These are phyloP conservation scores for Linderniella brevidens DNA, from an alignment of 257 asterid genomes.

Conservation along the genomic window DNA sequence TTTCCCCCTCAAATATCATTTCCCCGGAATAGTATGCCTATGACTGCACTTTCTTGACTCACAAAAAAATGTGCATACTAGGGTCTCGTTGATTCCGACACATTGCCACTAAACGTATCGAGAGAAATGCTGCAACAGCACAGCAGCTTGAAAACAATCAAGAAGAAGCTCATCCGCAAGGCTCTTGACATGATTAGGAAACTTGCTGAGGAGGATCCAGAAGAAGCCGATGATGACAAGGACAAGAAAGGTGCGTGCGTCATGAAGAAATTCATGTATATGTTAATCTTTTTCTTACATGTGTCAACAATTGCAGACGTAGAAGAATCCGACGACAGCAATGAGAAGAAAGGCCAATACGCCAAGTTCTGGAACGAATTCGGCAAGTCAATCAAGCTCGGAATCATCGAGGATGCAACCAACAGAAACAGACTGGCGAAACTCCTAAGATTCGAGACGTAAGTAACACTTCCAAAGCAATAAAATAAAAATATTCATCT, in stretches of 20 bases:
- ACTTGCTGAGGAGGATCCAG: constrained; percentile 93
- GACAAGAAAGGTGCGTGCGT: constrained; percentile 50
- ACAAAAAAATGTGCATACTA: constrained; percentile 13
- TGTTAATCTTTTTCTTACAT: constrained; percentile 3
- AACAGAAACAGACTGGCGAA: background rate
- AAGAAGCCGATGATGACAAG: constrained; percentile 46
- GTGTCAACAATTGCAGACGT: constrained; percentile 22
- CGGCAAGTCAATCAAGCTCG: constrained; percentile 91
- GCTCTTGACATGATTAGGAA: constrained; percentile 96
- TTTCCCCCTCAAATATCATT: background rate
- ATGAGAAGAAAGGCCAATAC: constrained; percentile 82
- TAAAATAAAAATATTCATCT: no score
- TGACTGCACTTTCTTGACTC: constrained; percentile 6
- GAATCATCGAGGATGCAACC: constrained; percentile 11
- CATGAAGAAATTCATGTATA: background rate
- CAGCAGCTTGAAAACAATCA: constrained; percentile 85
- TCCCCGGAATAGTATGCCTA: background rate
- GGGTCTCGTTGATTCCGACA: constrained; percentile 99
- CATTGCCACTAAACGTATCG: constrained; percentile 86
- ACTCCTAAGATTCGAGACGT: background rate
- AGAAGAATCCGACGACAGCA: constrained; percentile 56
- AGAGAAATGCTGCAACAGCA: constrained; percentile 98
- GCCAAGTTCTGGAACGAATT: constrained; percentile 84
- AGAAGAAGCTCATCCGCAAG: constrained; percentile 92
- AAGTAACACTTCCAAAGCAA: background rate